These are phyloP conservation scores for Petunia secreta DNA, from an alignment of 257 asterid species.

Conservation along the genomic window DNA sequence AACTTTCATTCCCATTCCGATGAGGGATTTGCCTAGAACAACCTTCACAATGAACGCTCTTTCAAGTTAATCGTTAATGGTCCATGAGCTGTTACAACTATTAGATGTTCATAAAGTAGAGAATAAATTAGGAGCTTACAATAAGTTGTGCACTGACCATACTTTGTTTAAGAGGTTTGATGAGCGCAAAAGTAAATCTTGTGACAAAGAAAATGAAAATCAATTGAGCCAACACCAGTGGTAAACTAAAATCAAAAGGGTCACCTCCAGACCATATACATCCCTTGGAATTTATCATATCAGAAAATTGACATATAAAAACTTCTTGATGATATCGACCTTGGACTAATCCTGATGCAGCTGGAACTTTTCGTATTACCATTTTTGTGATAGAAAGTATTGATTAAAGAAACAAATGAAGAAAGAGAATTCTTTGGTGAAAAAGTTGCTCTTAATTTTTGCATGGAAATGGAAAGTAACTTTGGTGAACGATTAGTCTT, in stretches of 20 bases:
- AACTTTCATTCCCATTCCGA: too few species aligned
- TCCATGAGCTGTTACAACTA: background rate
- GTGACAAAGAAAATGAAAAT: constrained; percentile 34
- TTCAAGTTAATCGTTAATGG: too few species aligned
- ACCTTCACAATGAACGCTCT: too few species aligned
- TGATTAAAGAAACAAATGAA: background rate
- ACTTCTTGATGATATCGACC: constrained; percentile 44
- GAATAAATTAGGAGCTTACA: constrained; percentile 43
- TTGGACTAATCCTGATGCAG: constrained; percentile 41
- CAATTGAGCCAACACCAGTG: constrained; percentile 47
- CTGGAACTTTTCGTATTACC: constrained; percentile 13
- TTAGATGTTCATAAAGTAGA: background rate
- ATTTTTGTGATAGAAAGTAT: background rate
- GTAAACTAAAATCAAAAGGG: constrained; percentile 43
- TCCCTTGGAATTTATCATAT: constrained; percentile 46
- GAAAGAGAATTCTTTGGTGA: background rate
- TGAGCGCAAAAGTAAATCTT: constrained; percentile 32
- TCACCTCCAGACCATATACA: constrained; percentile 51
- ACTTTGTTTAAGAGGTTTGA: constrained; percentile 58
- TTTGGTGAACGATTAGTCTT: constrained; percentile 2
- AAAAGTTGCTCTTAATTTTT: background rate
- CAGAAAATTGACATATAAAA: constrained; percentile 47
- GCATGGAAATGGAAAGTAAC: background rate
- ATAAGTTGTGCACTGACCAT: constrained; percentile 62
- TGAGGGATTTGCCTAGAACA: too few species aligned